Conservation (phyloP, 2,329 filamentous ascomycete genomes). For the Macrophomina phaseolina region DNA sequence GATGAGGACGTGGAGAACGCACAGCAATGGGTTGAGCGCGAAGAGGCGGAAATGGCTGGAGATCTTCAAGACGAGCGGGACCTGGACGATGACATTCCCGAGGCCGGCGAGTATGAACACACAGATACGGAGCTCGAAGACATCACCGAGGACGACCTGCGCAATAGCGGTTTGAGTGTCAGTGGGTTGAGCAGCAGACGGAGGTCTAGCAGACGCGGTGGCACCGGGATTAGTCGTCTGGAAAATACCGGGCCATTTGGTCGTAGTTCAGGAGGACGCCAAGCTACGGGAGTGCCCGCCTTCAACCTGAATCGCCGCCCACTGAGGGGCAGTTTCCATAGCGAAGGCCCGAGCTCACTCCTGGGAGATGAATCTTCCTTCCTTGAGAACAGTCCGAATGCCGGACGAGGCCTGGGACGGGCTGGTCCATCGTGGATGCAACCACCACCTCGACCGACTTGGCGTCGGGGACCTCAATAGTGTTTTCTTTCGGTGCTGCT, state of each 20-base stretch:
- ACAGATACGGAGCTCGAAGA: slow-evolving; percentile 58
- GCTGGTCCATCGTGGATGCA: slow-evolving; percentile 24
- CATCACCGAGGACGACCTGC: slow-evolving; percentile 33
- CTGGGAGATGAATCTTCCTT: slow-evolving; percentile 23
- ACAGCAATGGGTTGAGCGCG: slow-evolving; percentile 47
- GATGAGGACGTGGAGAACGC: slow-evolving; percentile 31
- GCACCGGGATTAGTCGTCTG: neutral
- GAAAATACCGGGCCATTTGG: slow-evolving; percentile 9
- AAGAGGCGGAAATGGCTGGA: slow-evolving; percentile 55
- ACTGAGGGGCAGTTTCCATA: slow-evolving; percentile 21
- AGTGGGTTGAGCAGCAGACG: neutral
- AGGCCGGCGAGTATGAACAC: slow-evolving; percentile 59
- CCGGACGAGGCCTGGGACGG: slow-evolving; percentile 16
- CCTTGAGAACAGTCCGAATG: slow-evolving; percentile 17
- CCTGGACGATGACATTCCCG: slow-evolving; percentile 56
- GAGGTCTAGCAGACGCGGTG: slow-evolving; percentile 13
- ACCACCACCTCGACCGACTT: slow-evolving; percentile 17
- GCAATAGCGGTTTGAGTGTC: slow-evolving; percentile 5
- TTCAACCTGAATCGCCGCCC: slow-evolving; percentile 20
- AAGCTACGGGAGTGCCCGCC: slow-evolving; percentile 9
- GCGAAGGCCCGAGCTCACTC: slow-evolving; percentile 24
- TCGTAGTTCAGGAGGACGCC: slow-evolving; percentile 10
- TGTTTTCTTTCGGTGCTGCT: neutral
- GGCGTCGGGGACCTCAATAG: slow-evolving; percentile 15
- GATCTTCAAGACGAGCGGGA: slow-evolving; percentile 56